These are phyloP conservation scores for Diaporthe helianthi DNA, from an alignment of 2,329 filamentous ascomycete species.

Conservation along the genomic window DNA sequence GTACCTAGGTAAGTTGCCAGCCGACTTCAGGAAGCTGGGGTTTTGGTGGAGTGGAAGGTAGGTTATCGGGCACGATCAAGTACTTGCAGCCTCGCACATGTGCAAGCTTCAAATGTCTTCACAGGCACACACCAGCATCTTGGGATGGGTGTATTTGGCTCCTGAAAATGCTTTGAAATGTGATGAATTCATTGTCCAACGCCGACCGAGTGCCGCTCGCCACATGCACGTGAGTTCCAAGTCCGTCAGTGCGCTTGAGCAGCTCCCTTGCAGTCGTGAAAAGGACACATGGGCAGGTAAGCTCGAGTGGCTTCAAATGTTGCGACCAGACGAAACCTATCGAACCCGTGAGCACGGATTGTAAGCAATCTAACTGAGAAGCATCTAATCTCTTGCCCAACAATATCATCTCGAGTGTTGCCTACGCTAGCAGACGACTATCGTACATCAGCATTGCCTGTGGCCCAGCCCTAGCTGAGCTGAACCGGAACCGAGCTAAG, in stretches of 20 bases:
- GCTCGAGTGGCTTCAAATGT: too few species aligned
- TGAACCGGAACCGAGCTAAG: neutral
- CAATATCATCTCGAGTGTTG: neutral
- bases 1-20: neutral
- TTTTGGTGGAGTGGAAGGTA: neutral
- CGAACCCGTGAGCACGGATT: neutral
- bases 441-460: conserved; percentile 1
- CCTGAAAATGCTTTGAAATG: neutral
- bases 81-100: too few species aligned
- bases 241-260: neutral
- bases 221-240: neutral
- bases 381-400: neutral
- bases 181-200: neutral
- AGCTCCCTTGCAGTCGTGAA: neutral
- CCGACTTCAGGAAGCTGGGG: neutral
- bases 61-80: neutral
- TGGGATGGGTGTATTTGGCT: neutral
- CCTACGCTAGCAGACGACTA: conserved; percentile 28
- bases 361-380: neutral
- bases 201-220: neutral
- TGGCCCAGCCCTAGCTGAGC: conserved; percentile 17
- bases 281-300: neutral
- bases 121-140: neutral
- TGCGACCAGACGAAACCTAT: neutral
- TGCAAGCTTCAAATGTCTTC: neutral